Evolutionary conservation across 106 monocot genomes (phyloP).

Genomic region (Iris macrosiphon): DNA sequence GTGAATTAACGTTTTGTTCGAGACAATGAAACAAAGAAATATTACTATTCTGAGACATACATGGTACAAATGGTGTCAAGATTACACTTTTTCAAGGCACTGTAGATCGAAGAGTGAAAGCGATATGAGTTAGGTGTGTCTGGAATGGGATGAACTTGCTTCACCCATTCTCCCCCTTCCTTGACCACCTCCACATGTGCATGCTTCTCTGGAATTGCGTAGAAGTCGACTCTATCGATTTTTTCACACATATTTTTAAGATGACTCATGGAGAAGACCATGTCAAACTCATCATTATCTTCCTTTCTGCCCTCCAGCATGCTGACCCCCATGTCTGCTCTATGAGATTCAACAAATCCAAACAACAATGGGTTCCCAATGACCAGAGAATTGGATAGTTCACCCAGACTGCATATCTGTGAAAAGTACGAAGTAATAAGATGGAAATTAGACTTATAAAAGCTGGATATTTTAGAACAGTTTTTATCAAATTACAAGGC

Average conservation of each 20-base stretch:
- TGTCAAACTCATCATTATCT: conserved; percentile 4
- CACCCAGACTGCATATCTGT: conserved; percentile 7
- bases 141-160: conserved; percentile 1
- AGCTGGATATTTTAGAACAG: too few species aligned
- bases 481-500: too few species aligned
- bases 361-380: conserved; percentile 3
- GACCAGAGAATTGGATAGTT: neutral
- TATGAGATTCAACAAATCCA: conserved; percentile 1
- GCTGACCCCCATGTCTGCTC: conserved; percentile 2
- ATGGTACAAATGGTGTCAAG: neutral
- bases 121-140: conserved; percentile 3
- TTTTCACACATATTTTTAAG: conserved; percentile 4
- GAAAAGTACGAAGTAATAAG: neutral
- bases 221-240: neutral
- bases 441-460: too few species aligned
- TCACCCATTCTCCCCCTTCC: neutral
- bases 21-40: neutral
- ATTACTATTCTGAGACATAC: neutral
- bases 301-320: neutral
- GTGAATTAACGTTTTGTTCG: neutral
- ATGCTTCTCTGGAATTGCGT: neutral
- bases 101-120: conserved; percentile 8
- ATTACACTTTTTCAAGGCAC: neutral
- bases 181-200: conserved; percentile 1
- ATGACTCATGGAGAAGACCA: conserved; percentile 4